Base-by-base conservation (phyloP, 345 rosid species). In the Citrus reticulata region DNA sequence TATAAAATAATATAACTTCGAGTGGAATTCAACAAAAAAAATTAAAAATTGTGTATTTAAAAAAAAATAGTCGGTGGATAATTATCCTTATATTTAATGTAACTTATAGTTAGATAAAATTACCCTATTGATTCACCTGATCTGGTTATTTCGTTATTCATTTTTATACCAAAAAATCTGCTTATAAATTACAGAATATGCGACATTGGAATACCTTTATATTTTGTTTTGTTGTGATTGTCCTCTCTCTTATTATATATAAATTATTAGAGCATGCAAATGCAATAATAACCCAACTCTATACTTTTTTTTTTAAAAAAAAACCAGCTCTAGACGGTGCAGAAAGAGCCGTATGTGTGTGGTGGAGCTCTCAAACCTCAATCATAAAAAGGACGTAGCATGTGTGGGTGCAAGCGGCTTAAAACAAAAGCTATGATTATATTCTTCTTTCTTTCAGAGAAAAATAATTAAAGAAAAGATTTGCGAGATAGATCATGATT, bases 401-500 rank as follows among this genome's bases (percentile, higher is more conserved):
- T 54, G 58, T 46, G 32, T 35, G 34, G 32, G 68, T 65, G 68
- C 68, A 65, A 34, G 68, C 68, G 68, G 62, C 62, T 46, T 16
- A 46, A 46, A 46, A 46, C 17, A 59, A 59, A 59, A n/a, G 63
- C 63, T 13, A 54, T 54, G 20, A 54, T 54, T 54, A 54, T 54
- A 19, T 61, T 61, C 65, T 11, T 10, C 27, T 22, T 61, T 61
- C 65, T 24, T 24, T 24, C 30, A 24, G 27, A 63, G 17, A 4
- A 63, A 63, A 71, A 19, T 16, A 39, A 14, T 9, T 13, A 59
- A 74, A 10, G 13, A 13, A 60, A 42, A 63, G 55, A 40, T 39
- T 30, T 35, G 25, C 8, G 5, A 34, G 65, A 16, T 60, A 5
- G 17, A 49, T 67, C 78, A 77, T 79, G 19, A 78, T 75, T 77